Percentiles rank a stretch among this genome's conserved stretches.
Evolutionary conservation across 331 rosid genomes (phyloP).

Genomic region (Phaseolus coccineus): DNA sequence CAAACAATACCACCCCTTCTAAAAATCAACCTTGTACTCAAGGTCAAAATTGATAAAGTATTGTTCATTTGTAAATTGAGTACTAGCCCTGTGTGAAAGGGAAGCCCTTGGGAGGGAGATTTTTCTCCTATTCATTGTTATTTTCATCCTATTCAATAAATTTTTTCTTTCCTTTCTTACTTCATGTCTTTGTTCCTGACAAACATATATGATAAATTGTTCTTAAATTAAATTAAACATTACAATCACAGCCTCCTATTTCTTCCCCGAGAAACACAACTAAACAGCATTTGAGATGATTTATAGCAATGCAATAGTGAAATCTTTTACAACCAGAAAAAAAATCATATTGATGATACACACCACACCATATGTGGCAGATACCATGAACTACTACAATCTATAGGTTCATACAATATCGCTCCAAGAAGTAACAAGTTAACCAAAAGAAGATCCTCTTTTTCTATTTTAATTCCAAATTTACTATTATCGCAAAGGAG

Average conservation of each 20-base stretch:
- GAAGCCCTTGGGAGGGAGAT: too few species aligned
- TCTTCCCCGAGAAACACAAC: constrained; percentile 9
- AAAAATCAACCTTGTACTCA: too few species aligned
- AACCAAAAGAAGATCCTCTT: not conserved
- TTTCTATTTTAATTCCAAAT: not conserved
- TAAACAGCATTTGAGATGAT: constrained; percentile 8
- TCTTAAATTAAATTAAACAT: not conserved
- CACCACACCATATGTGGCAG: not conserved
- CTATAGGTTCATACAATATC: not conserved
- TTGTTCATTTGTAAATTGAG: too few species aligned
- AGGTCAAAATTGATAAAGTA: too few species aligned
- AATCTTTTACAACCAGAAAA: not conserved
- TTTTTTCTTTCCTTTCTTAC: too few species aligned
- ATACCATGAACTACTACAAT: not conserved
- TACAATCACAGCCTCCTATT: not conserved
- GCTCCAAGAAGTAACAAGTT: constrained; percentile 5
- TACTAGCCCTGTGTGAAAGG: too few species aligned
- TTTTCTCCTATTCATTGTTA: too few species aligned
- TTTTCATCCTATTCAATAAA: too few species aligned
- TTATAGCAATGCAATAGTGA: not conserved
- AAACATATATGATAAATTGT: constrained; percentile 6
- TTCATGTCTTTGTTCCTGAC: too few species aligned
- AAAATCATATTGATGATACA: constrained; percentile 25
- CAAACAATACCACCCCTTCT: too few species aligned
- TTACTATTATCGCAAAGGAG: constrained; percentile 26